Evolutionary conservation across 441 rosid genomes (phyloP).

Genomic region (Pelargonium fulgidum): DNA sequence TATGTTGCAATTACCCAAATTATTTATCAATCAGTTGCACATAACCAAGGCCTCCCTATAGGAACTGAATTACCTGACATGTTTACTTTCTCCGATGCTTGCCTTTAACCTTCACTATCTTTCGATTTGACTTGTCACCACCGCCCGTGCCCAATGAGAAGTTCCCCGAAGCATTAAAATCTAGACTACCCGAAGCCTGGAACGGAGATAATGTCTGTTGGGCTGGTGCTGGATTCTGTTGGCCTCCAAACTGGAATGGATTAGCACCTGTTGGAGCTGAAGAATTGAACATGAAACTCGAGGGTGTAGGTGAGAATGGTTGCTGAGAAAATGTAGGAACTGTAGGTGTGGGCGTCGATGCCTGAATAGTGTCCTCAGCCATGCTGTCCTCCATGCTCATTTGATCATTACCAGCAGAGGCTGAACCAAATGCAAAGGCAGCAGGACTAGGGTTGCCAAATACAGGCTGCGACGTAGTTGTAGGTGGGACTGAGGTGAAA

Average conservation of each 20-base stretch:
- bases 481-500: slow-evolving; percentile 41
- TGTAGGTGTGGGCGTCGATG: slow-evolving; percentile 31
- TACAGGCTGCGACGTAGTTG: slow-evolving; percentile 36
- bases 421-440: slow-evolving; percentile 41
- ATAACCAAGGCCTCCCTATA: background rate
- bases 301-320: slow-evolving; percentile 27
- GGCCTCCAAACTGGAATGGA: slow-evolving; percentile 65
- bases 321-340: slow-evolving; percentile 49
- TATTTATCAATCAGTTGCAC: slow-evolving; percentile 14
- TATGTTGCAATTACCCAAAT: slow-evolving; percentile 11
- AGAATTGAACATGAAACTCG: slow-evolving; percentile 33
- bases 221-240: slow-evolving; percentile 28
- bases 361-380: slow-evolving; percentile 83
- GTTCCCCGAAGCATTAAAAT: slow-evolving; percentile 63
- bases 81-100: slow-evolving; percentile 45
- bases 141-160: slow-evolving; percentile 77
- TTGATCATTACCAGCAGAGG: slow-evolving; percentile 52
- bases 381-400: slow-evolving; percentile 90
- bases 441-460: slow-evolving; percentile 46
- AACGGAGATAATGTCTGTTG: slow-evolving; percentile 51
- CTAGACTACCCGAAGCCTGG: slow-evolving; percentile 58
- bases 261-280: slow-evolving; percentile 34
- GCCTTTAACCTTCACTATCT: slow-evolving; percentile 42
- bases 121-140: slow-evolving; percentile 62
- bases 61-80: background rate